Evolutionary conservation across 2,329 filamentous ascomycete species (phyloP).

Genomic region (Diaporthe aspalathi): DNA sequence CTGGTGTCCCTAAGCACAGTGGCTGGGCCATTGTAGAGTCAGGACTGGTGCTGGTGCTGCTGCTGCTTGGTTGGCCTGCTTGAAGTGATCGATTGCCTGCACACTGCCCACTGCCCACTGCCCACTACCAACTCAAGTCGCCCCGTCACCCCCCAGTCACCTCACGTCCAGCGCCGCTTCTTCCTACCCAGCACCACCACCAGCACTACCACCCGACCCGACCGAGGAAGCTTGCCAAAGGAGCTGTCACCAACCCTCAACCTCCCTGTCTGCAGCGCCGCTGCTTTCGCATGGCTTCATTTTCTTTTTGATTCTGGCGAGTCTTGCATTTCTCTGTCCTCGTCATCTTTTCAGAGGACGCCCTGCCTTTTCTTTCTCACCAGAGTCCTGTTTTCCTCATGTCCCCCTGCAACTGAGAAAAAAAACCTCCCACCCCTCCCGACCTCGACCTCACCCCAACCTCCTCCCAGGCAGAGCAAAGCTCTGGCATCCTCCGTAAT

Average conservation of each 20-base stretch:
- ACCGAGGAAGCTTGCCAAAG: conserved; percentile 12
- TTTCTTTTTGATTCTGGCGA: conserved; percentile 34
- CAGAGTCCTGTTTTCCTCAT: not conserved
- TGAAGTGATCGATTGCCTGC: conserved; percentile 1
- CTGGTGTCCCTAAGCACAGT: not conserved
- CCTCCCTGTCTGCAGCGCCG: conserved; percentile 15
- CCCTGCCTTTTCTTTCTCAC: not conserved
- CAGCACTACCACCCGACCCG: not conserved
- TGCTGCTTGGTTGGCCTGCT: not conserved
- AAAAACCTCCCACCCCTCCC: conserved; percentile 23
- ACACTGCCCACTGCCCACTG: no score
- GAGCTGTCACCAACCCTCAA: conserved; percentile 31
- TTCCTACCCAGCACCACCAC: not conserved
- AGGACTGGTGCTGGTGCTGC: no score
- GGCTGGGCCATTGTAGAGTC: conserved; percentile 14
- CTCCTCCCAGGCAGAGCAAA: conserved; percentile 6
- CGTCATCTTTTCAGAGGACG: not conserved
- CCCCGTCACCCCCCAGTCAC: conserved; percentile 1
- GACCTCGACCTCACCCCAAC: conserved; percentile 17
- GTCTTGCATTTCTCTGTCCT: conserved; percentile 32
- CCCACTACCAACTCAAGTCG: not conserved
- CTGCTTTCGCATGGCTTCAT: conserved; percentile 27
- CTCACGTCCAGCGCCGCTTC: conserved; percentile 19
- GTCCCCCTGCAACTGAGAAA: conserved; percentile 26
- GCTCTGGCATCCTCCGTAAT: conserved; percentile 18